Evolutionary conservation across 1,284 basidiomycete species (phyloP), one percentile per base, ranked within the genome.

Genomic region (Rhodotorula mucilaginosa): DNA sequence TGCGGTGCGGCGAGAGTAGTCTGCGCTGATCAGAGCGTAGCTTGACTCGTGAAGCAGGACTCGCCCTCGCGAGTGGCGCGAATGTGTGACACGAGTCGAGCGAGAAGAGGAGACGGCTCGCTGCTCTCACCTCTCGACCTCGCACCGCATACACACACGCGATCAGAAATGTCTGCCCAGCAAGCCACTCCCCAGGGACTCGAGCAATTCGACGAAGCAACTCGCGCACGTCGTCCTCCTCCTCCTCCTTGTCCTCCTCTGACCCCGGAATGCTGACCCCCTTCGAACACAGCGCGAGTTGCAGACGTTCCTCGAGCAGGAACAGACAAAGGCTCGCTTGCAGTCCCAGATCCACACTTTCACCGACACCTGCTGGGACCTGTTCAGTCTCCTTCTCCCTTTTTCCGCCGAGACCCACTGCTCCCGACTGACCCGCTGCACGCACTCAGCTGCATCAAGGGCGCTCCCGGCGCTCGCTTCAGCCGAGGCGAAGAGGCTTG

Each of bases 401-500:
- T 34, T 48, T 61, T 63, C 65, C 71, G 59, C 62, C 62, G 58
- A 48, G 58, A 29, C 26, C 52, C 46, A n/a, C 58, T 26, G 57
- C 16, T 18, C 12, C 13, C 19, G 47, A 31, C 52, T 58, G 44
- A 39, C 58, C 77, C 72, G 67, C 70, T 34, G 13, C 6, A 47
- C 48, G 2, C 26, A 15, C 2, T 18, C 77, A 95, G 93, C 79
- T 97, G 94, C 81, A 86, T 97, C 75, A 91, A 91, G 8, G 87
- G 91, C 56, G 87, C 88, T 46, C 91, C 93, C 34, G 89, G 89
- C n/a, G 89, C 88, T 48, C 86, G 88, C 67, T 97, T 98, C 83
- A 90, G 91, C 49, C 85, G 90, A 70, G 85, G 87, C 59, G 95
- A 98, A 82, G 88, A 90, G 78, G 85, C 85, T 65, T 98, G 95